These are phyloP conservation scores for Adansonia digitata DNA, from an alignment of 345 rosid species.

Conservation along the genomic window DNA sequence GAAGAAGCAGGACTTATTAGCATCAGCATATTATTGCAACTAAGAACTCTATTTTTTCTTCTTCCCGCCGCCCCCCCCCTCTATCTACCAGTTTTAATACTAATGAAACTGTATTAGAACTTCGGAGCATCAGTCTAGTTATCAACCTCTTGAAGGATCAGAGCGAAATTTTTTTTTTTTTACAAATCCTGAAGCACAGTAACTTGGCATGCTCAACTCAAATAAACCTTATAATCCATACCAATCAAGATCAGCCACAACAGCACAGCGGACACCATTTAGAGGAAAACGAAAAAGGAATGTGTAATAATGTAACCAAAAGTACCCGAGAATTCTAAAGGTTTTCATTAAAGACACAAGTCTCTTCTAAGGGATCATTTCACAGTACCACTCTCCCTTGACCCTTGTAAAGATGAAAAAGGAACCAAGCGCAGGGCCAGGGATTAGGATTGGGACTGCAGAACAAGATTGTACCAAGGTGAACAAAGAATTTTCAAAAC, in stretches of 20 bases:
- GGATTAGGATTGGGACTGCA: background rate
- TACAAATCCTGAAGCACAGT: background rate
- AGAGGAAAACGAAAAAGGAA: background rate
- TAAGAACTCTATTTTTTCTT: background rate
- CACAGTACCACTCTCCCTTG: background rate
- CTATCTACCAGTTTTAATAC: background rate
- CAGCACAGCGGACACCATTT: background rate
- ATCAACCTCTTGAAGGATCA: background rate
- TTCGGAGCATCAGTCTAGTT: background rate
- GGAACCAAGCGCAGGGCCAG: background rate
- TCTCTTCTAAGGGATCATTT: background rate
- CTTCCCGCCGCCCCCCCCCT: too few relatives aligned
- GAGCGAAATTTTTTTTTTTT: background rate
- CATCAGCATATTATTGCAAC: background rate
- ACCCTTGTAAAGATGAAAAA: background rate
- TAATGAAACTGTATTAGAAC: background rate
- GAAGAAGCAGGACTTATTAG: slow-evolving; percentile 21
- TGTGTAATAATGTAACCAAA: background rate
- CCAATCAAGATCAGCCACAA: background rate
- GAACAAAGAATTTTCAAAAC: background rate
- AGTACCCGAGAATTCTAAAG: background rate
- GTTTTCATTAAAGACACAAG: background rate
- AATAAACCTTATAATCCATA: background rate
- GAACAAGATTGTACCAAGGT: background rate
- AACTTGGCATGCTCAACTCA: background rate